Evolutionary conservation across 2,329 filamentous ascomycete species (phyloP).

Genomic region (Venturiaceae sp.): DNA sequence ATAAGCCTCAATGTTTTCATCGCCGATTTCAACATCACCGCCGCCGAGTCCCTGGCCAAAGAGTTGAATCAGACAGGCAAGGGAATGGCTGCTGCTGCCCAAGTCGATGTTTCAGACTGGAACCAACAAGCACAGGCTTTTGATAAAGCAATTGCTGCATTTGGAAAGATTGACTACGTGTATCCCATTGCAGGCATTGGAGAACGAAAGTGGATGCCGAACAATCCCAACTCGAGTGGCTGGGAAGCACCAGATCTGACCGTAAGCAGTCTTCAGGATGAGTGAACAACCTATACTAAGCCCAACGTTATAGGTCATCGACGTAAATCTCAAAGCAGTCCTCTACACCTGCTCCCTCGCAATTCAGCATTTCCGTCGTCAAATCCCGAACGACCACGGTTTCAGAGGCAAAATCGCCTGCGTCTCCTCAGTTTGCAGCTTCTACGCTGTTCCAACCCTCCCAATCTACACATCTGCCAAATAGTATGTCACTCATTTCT

Average conservation of each 20-base stretch:
- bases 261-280: neutral
- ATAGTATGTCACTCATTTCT: conserved; percentile 16
- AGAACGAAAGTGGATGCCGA: conserved; percentile 22
- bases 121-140: conserved; percentile 2
- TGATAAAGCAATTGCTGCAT: neutral
- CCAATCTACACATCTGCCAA: conserved; percentile 35
- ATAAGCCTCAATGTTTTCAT: conserved; percentile 4
- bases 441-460: conserved; percentile 31
- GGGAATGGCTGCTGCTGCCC: neutral
- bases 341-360: conserved; percentile 31
- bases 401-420: conserved; percentile 25
- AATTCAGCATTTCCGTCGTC: conserved; percentile 34
- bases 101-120: conserved; percentile 5
- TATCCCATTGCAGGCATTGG: conserved; percentile 7
- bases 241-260: conserved; percentile 30
- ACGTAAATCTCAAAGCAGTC: conserved; percentile 32
- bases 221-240: conserved; percentile 10
- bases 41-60: neutral
- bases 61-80: neutral
- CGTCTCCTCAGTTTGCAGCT: conserved; percentile 31
- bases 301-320: conserved; percentile 17
- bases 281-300: neutral
- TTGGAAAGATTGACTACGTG: conserved; percentile 6
- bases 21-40: conserved; percentile 1
- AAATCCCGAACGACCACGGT: conserved; percentile 21